Evolutionary conservation across 2,329 filamentous ascomycete genomes (phyloP).

Genomic region (Epichloe typhina): DNA sequence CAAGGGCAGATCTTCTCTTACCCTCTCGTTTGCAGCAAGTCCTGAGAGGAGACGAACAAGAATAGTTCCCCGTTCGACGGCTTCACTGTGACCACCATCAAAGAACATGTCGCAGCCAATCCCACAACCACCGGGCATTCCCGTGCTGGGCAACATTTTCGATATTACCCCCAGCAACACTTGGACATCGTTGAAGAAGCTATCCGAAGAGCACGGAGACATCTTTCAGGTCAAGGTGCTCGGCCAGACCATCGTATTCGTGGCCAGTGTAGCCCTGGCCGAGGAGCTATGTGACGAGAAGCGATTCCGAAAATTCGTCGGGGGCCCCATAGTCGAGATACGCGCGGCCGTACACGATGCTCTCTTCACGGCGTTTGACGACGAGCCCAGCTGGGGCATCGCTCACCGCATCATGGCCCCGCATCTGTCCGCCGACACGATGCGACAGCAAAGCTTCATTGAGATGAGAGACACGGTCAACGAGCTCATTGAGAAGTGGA

Average conservation of each 20-base stretch:
- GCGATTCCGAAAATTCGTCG: constrained; percentile 41
- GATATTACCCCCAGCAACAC: constrained; percentile 22
- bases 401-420: constrained; percentile 40
- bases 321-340: constrained; percentile 40
- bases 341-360: constrained; percentile 34
- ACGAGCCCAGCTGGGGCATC: constrained; percentile 37
- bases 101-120: constrained; percentile 20
- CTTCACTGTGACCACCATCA: too few species aligned
- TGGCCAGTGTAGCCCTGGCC: constrained; percentile 34
- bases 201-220: constrained; percentile 23
- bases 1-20: background rate
- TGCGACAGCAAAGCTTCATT: constrained; percentile 23
- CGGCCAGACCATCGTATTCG: constrained; percentile 25
- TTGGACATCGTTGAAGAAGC: constrained; percentile 23
- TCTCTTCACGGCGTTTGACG: constrained; percentile 38
- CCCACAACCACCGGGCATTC: constrained; percentile 21
- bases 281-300: constrained; percentile 38
- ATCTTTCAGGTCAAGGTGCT: constrained; percentile 26
- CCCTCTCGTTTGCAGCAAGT: too few species aligned
- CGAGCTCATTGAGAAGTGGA: constrained; percentile 40
- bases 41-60: background rate
- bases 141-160: constrained; percentile 25
- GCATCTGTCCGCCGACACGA: constrained; percentile 20
- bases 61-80: too few species aligned
- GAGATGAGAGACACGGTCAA: constrained; percentile 35